A percentile compares a stretch with the other conserved stretches of the same genome.
These are phyloP conservation scores for Fusarium siculi DNA, from an alignment of 2,329 filamentous ascomycete species.

Conservation along the genomic window DNA sequence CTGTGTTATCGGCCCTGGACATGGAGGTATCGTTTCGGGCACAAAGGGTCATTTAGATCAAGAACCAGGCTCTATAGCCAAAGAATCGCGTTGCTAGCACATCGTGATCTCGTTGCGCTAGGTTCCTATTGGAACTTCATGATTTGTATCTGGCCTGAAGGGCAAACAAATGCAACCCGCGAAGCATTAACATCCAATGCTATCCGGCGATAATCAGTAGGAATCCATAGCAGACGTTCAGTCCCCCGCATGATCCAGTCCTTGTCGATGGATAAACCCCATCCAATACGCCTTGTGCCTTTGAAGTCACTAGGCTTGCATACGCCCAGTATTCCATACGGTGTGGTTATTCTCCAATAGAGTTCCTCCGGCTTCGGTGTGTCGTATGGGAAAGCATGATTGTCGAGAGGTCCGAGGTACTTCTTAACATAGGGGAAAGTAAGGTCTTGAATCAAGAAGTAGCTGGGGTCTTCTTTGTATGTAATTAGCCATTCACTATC, in stretches of 20 bases:
- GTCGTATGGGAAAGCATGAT: too few species aligned
- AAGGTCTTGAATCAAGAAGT: too few species aligned
- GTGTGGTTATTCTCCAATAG: accelerated
- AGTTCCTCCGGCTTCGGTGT: too few species aligned
- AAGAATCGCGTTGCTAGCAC: too few species aligned
- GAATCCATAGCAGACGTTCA: accelerated
- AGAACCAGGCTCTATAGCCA: accelerated
- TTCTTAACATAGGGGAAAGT: too few species aligned
- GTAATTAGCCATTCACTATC: too few species aligned
- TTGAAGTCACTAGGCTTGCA: accelerated
- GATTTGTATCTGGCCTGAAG: accelerated
- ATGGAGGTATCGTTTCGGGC: conserved; percentile 44
- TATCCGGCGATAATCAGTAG: accelerated
- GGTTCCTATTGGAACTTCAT: background rate
- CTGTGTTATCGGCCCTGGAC: conserved; percentile 44
- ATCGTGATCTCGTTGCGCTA: background rate
- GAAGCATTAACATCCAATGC: background rate
- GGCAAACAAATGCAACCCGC: background rate
- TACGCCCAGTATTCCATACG: accelerated
- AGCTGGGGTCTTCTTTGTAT: too few species aligned
- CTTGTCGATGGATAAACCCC: background rate
- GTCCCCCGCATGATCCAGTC: background rate
- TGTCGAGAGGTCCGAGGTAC: too few species aligned
- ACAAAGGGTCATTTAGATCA: accelerated
- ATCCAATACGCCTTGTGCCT: accelerated